Evolutionary conservation across 2,329 filamentous ascomycete genomes (phyloP), one percentile per base, ranked within the genome.

Genomic region (Botrytis fabae): DNA sequence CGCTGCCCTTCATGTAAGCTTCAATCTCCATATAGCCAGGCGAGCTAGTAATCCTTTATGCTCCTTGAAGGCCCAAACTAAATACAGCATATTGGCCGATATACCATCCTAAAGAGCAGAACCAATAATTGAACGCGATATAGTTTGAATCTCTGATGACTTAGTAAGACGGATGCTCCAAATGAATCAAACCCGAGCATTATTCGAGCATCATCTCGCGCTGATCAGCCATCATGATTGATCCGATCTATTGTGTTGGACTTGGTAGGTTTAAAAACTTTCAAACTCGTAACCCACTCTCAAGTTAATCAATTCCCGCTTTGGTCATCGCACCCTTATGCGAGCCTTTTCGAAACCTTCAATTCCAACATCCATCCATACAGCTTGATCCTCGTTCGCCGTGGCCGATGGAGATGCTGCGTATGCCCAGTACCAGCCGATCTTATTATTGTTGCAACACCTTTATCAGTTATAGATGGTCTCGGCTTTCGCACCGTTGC

Each of bases 401-500:
- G 60, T 40, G 14, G 54, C 44, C 44, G 44, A 63, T 54, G 60
- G 54, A 35, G 28, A 48, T 70, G 42, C n/a, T 54, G 51, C 51
- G 51, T 54, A 16, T 54, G 7, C n/a, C 25, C 51, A 54, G 35
- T 40, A n/a, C 25, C 60, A 71, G 57, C 46, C 60, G 59, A 63
- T 63, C 63, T 48, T 14, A 28, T 61, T 32, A 44, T 65, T 42
- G 46, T 71, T 57, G 32, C 61, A 65, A 46, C 61, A 64, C 48
- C 28, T 38, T 54, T 54, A n/a, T 62, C 60, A n/a, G n/a, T 40
- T 40, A 18, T 62, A 32, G 22, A 35, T 66, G 63, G 28, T 46
- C 48, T 66, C 71, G 57, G 61, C 59, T 73, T 74, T 72, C 70
- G 71, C 69, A 72, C 74, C 75, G 72, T 72, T 76, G 75, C 75